Base-by-base conservation (phyloP, 345 rosid genomes). In the Murraya koenigii region DNA sequence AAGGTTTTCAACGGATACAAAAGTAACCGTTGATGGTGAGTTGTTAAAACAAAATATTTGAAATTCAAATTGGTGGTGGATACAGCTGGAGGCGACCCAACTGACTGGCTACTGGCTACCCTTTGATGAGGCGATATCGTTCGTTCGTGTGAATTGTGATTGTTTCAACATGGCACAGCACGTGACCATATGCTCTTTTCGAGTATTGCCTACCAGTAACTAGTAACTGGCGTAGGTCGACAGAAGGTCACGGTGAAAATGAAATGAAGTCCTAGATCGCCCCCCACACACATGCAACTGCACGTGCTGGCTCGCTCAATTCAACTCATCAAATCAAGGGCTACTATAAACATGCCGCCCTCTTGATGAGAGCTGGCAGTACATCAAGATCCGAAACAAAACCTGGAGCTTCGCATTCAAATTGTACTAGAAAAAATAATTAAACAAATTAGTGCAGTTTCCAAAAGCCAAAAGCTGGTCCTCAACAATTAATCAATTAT, bases 1-100 rank as follows among this genome's bases (percentile, higher is more conserved):
- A 26, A 62, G 79, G 58, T 67, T 44, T 22, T n/a, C 11, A 71
- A 80, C 77, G 77, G 78, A 62, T 23, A 55, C 56, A 23, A 61
- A 63, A 59, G 55, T 36, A 36, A 72, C 76, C 66, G 47, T 71
- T 44, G 72, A 80, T 65, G 58, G 71, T 14, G 25, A 17, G 26
- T 67, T 32, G 44, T 26, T 9, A 7, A 76, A 65, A 61, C 1
- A 1, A 3, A 2, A n/a, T n/a, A n/a, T 72, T 81, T 81, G 68
- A 74, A 81, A 10, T 81, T 81, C 78, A 77, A 73, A 81, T 62
- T 54, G 17, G 35, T 4, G 36, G 64, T 10, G 28, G 61, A 26
- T 36, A 70, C 79, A 80, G 82, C 82, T 80, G 79, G 64, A 69
- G 44, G n/a, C 78, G 13, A 72, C 39, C 38, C 49, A 10, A 7